Evolutionary conservation across 2,329 filamentous ascomycete genomes (phyloP).

Genomic region (Phyllosticta capitalensis): DNA sequence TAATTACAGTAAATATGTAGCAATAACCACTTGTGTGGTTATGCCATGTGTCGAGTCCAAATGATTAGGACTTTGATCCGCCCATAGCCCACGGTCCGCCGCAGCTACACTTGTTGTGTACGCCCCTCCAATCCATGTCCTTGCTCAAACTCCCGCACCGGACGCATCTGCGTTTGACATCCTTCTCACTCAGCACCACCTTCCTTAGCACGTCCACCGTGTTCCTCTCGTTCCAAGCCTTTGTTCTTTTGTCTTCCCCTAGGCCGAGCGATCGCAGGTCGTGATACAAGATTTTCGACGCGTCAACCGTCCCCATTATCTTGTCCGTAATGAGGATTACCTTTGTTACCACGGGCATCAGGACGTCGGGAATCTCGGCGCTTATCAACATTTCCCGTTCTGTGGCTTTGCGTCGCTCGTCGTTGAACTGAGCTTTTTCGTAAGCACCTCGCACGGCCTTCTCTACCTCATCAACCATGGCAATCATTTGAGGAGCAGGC

Average conservation of each 20-base stretch:
- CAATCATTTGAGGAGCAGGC: constrained; percentile 37
- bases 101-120: constrained; percentile 31
- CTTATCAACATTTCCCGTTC: constrained; percentile 47
- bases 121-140: constrained; percentile 32
- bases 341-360: constrained; percentile 39
- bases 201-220: constrained; percentile 51
- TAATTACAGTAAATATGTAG: neutral
- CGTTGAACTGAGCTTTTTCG: constrained; percentile 34
- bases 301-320: constrained; percentile 46
- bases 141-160: constrained; percentile 39
- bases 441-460: constrained; percentile 54
- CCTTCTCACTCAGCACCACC: constrained; percentile 16
- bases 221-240: constrained; percentile 51
- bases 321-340: constrained; percentile 17
- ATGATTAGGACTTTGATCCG: neutral
- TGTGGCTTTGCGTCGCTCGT: constrained; percentile 36
- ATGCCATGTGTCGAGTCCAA: neutral
- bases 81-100: constrained; percentile 29
- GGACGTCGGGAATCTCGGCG: constrained; percentile 41
- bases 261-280: constrained; percentile 63
- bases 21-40: neutral
- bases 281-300: constrained; percentile 60
- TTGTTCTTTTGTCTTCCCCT: constrained; percentile 46
- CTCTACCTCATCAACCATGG: constrained; percentile 49
- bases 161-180: constrained; percentile 30